Evolutionary conservation across 192 early-diverging fungal species (phyloP).

Genomic region (Backusella parvicylindrica): DNA sequence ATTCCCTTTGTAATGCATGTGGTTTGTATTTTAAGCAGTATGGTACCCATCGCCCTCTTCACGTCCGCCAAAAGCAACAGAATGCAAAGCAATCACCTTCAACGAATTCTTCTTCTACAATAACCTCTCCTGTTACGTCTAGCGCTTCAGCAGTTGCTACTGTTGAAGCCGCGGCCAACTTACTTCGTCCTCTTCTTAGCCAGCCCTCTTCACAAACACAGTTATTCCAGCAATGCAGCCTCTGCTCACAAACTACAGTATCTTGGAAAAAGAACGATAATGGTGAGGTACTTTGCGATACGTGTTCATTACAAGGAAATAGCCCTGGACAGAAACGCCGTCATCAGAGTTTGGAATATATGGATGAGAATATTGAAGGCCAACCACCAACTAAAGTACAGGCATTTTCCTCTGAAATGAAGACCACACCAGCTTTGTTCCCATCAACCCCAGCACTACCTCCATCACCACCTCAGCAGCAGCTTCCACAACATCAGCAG

Average conservation of each 20-base stretch:
- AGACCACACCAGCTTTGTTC: neutral
- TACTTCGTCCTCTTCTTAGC: conserved; percentile 9
- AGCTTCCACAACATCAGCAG: neutral
- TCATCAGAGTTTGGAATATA: conserved; percentile 10
- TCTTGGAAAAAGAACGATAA: conserved; percentile 75
- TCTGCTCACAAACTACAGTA: conserved; percentile 67
- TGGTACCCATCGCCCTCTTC: conserved; percentile 70
- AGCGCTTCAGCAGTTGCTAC: neutral
- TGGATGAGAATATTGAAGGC: neutral
- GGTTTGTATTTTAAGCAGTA: conserved; percentile 96
- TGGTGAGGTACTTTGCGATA: conserved; percentile 74
- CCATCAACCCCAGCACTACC: neutral
- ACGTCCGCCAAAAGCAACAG: conserved; percentile 28
- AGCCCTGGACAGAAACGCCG: conserved; percentile 37
- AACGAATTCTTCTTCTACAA: neutral
- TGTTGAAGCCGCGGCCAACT: conserved; percentile 5
- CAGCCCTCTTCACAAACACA: neutral
- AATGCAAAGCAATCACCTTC: conserved; percentile 13
- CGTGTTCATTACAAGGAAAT: conserved; percentile 49
- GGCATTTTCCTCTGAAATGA: neutral
- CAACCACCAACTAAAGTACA: neutral
- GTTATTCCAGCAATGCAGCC: conserved; percentile 45
- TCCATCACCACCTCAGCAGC: neutral
- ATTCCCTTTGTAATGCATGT: conserved; percentile 94
- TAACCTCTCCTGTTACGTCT: neutral